Base-by-base conservation (phyloP, 2,329 filamentous ascomycete genomes). In the Chaetomiaceae sp. region DNA sequence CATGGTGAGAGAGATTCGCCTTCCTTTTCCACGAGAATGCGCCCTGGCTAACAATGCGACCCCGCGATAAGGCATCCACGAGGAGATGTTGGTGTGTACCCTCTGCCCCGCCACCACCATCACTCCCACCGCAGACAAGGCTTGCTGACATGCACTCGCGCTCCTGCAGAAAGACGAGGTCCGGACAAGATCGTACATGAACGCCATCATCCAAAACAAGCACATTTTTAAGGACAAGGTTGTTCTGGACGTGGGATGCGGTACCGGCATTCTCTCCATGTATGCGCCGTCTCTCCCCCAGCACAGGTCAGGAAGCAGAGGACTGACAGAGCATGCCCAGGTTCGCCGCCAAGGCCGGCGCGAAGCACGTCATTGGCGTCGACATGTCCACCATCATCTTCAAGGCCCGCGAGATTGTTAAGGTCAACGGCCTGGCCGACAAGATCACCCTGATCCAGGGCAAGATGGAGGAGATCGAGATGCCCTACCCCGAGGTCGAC, bases 371-470 rank as follows among this genome's bases (percentile, higher is more conserved):
- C 63, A 95, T 97, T 63, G 94, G 94, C 65, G 94, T 99, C 53
- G 94, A 99, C 74, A 99, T 97, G 92, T 99, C 94, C 31, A 96
- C 92, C 64, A 99, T 99, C 73, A 96, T 99, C 75, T 90, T 95
- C 76, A 99, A 99, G 81, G 94, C 94, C 40, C 85, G 85, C 67
- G 89, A 97, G 78, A 99, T 99, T 62, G 94, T 97, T 68, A 84
- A 84, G 69, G 82, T 81, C 63, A 99, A 99, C 72, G 91, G 92
- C 64, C 84, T 99, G 81, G 81, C 87, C 49, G 88, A 92, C 76
- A 95, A 96, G 82, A 96, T 99, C 71, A 97, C 94, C 49, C 83
- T 99, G 56, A 83, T 99, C 60, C 94, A 97, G 78, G 94, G 94
- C 71, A 99, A 99, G 83, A 99, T 99, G 94, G 94, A 99, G 78